Base-by-base conservation (phyloP, 176 grass and related monocot species). In the Stipa capillata region DNA sequence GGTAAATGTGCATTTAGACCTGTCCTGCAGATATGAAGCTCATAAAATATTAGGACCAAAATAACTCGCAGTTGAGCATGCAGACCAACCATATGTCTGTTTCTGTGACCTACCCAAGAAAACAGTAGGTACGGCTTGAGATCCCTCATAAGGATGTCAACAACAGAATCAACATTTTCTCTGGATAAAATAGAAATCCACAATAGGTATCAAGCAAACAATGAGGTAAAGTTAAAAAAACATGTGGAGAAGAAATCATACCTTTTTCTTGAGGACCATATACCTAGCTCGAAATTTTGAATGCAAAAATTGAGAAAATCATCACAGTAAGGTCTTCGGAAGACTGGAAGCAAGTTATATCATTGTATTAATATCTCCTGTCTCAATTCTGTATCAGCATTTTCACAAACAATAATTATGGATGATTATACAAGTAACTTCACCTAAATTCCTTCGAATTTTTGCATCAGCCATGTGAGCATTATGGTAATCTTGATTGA, bases 241-340 rank as follows among this genome's bases (percentile, higher is more conserved):
- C 3, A 58, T 71, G 43, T 7, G 42, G 47, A 71, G 15, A 60
- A 59, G 24, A 74, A 11, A 60, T 10, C 43, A 48, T 88, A 97
- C 90, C 73, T 83, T 80, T 90, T 92, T 45, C 90, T 97, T 29
- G 90, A 97, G 47, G 93, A 97, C 90, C 90, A 94, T 65, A 94
- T 41, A 42, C 92, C 92, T 53, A 94, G 62, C 64, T 91, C 81
- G 28, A 94, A 94, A 72, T 89, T 91, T 53, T 35, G 37, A 25
- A 86, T 77, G 73, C 92, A 94, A 51, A 91, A 94, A 20, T 79
- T 82, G 60, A 94, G 83, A 89, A 94, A 94, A 84, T 94, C 89
- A 18, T 88, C 59, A 64, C 89, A 94, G 72, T 91, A 80, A 18
- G 92, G 92, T 35, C 92, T 91, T 81, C 72, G 82, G 66, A 94